Conservation (phyloP, 129 eudicot species). For the Rutidosis leptorrhynchoides region DNA sequence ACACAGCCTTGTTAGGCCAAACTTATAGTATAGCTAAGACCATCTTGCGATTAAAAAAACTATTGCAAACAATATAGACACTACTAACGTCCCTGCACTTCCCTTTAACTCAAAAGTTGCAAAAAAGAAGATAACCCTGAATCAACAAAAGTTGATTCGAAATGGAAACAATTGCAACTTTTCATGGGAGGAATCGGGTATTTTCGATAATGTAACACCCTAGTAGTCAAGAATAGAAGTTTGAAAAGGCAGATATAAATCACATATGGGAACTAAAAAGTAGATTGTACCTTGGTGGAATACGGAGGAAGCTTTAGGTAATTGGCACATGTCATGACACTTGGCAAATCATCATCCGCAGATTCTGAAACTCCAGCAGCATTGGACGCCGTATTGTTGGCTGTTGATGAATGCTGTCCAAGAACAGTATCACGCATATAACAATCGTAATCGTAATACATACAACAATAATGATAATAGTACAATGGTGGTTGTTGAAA, state of each 20-base stretch:
- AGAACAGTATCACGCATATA: slow-evolving; percentile 2
- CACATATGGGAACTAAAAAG: not conserved
- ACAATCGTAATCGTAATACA: not conserved
- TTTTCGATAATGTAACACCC: not conserved
- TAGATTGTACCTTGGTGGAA: slow-evolving; percentile 68
- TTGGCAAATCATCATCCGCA: slow-evolving; percentile 94
- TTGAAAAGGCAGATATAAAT: not conserved
- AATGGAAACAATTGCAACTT: not conserved
- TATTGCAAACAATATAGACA: not conserved
- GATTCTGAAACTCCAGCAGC: slow-evolving; percentile 66
- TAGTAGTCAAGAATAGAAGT: not conserved
- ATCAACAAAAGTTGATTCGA: not conserved
- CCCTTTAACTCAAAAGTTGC: not conserved
- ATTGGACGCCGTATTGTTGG: slow-evolving; percentile 47
- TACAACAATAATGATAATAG: not conserved
- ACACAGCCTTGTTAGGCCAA: not conserved
- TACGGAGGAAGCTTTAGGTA: slow-evolving; percentile 97
- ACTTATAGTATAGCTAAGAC: not conserved
- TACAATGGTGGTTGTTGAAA: not conserved
- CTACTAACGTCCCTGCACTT: not conserved
- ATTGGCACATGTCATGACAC: slow-evolving; percentile 99
- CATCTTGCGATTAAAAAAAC: not conserved
- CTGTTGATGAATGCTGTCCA: slow-evolving; percentile 70
- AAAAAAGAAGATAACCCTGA: not conserved
- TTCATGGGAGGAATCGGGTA: not conserved